These are phyloP conservation scores for Phytophthora palmivora DNA, from an alignment of 352 stramenopile species.

Conservation along the genomic window DNA sequence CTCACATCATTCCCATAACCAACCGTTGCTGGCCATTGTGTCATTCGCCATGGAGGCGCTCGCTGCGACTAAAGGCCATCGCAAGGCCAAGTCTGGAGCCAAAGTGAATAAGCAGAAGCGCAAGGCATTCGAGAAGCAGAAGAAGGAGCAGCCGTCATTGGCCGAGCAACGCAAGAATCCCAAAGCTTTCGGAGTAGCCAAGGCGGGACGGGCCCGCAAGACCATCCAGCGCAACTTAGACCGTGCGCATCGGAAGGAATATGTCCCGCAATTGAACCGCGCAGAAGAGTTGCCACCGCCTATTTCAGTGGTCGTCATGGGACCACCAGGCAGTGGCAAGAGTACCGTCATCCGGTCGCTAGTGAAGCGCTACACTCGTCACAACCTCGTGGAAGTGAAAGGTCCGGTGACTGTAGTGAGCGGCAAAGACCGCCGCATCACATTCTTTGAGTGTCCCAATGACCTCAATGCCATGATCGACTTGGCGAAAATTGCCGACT, in stretches of 20 bases:
- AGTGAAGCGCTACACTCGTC: slow-evolving; percentile 99
- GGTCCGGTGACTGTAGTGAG: slow-evolving; percentile 99
- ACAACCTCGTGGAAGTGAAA: slow-evolving; percentile 97
- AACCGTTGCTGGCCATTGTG: slow-evolving; percentile 7
- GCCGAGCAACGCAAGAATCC: slow-evolving; percentile 96
- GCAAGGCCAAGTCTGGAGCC: slow-evolving; percentile 86
- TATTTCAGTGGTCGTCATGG: slow-evolving; percentile 98
- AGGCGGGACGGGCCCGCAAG: slow-evolving; percentile 95
- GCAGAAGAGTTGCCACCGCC: slow-evolving; percentile 92
- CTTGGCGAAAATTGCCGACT: slow-evolving; percentile 98
- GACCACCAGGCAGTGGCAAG: slow-evolving; percentile 96
- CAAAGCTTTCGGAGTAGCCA: slow-evolving; percentile 97
- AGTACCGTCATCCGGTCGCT: slow-evolving; percentile 97
- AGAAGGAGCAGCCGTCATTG: slow-evolving; percentile 78
- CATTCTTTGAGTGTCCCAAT: slow-evolving; percentile 99
- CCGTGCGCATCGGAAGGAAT: slow-evolving; percentile 97
- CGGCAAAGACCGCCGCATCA: slow-evolving; percentile 98
- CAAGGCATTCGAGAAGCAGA: slow-evolving; percentile 89
- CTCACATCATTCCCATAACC: slow-evolving; percentile 22
- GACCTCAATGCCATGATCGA: slow-evolving; percentile 95
- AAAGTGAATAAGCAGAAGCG: slow-evolving; percentile 97
- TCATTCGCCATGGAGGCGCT: slow-evolving; percentile 49
- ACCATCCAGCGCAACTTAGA: slow-evolving; percentile 99
- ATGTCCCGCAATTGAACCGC: slow-evolving; percentile 91
- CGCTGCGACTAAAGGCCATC: slow-evolving; percentile 66